These are phyloP conservation scores for Stromatinia cepivora DNA, from an alignment of 2,329 filamentous ascomycete genomes.

Conservation along the genomic window DNA sequence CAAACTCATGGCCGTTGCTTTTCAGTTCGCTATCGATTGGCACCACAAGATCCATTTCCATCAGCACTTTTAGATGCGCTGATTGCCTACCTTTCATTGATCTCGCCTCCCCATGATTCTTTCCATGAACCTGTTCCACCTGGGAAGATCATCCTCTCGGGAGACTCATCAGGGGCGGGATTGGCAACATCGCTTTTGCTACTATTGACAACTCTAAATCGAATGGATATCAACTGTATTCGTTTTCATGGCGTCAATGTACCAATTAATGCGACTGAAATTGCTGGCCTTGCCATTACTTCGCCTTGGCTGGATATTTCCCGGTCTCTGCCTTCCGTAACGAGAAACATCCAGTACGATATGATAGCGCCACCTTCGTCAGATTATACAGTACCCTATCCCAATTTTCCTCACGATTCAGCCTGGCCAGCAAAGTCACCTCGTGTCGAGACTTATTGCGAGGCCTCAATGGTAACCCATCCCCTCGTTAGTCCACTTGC, in stretches of 20 bases:
- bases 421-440: conserved; percentile 60
- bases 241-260: conserved; percentile 56
- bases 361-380: conserved; percentile 59
- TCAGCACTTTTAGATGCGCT: conserved; percentile 71
- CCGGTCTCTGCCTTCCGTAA: conserved; percentile 59
- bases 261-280: conserved; percentile 60
- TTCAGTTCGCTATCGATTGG: conserved; percentile 68
- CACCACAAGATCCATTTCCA: conserved; percentile 74
- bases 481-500: conserved; percentile 67
- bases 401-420: conserved; percentile 49
- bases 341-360: conserved; percentile 56
- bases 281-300: conserved; percentile 62
- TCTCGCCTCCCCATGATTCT: conserved; percentile 69
- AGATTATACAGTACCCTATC: conserved; percentile 37
- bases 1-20: conserved; percentile 65
- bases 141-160: conserved; percentile 67
- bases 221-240: conserved; percentile 48
- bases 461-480: conserved; percentile 58
- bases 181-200: conserved; percentile 67
- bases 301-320: conserved; percentile 74
- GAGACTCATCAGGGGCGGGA: conserved; percentile 74
- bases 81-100: conserved; percentile 63
- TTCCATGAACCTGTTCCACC: conserved; percentile 66
- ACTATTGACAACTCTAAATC: conserved; percentile 62
- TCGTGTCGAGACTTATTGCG: conserved; percentile 54